Conservation (phyloP, 2,329 filamentous ascomycete genomes). For the Alternaria ventricosa region DNA sequence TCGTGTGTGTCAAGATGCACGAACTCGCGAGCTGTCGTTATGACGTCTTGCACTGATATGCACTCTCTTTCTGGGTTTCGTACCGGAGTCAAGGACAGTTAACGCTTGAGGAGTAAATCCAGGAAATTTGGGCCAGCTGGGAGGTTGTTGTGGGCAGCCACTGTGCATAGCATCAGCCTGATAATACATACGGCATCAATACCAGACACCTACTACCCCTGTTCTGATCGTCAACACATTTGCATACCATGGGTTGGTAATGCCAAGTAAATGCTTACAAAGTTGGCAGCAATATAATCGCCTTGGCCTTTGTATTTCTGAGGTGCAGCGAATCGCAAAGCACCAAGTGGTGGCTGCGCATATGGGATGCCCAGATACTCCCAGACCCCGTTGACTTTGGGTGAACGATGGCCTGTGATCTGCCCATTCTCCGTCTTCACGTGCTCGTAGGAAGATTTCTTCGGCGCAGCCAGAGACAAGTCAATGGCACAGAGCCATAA, state of each 20-base stretch:
- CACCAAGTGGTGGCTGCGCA: constrained; percentile 39
- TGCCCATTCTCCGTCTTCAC: constrained; percentile 25
- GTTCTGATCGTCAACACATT: background rate
- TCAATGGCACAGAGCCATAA: background rate
- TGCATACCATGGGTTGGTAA: background rate
- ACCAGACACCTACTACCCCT: constrained; percentile 17
- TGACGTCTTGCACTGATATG: background rate
- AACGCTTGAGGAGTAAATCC: constrained; percentile 31
- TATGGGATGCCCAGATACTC: constrained; percentile 47
- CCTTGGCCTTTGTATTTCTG: constrained; percentile 16
- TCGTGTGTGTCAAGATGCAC: background rate
- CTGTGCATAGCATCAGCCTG: constrained; percentile 11
- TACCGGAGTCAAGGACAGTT: constrained; percentile 13
- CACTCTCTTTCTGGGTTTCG: background rate
- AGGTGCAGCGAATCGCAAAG: constrained; percentile 39
- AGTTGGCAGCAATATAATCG: constrained; percentile 15
- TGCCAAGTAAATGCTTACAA: constrained; percentile 9
- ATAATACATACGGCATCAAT: background rate
- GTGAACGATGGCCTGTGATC: constrained; percentile 32
- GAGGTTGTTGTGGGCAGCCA: constrained; percentile 29
- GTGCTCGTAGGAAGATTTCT: constrained; percentile 16
- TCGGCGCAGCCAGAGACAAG: background rate
- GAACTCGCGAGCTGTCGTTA: background rate
- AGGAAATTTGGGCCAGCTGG: constrained; percentile 24
- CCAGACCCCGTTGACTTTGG: constrained; percentile 22